A percentile compares a stretch with the other conserved stretches of the same genome.
phyloP scores from a whole-genome alignment of 805 yeast genomes.

The Saturnispora besseyi region DNA sequence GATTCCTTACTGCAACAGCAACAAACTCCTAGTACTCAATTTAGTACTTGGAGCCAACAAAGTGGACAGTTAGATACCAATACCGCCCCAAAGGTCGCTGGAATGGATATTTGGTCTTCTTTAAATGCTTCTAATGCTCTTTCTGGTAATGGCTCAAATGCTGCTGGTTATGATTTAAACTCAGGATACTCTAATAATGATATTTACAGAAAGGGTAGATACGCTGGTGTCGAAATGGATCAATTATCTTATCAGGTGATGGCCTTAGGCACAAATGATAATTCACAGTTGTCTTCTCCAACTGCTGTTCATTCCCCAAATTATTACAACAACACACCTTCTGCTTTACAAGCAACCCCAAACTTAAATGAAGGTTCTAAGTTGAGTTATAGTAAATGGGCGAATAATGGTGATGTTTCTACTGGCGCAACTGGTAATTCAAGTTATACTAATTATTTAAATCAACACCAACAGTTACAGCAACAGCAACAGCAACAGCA shows the following conservation, averaged over 20 bases:
- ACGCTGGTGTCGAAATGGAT: slow-evolving; percentile 21
- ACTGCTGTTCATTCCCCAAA: neutral
- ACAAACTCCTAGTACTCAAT: neutral
- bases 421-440: neutral
- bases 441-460: neutral
- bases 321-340: neutral
- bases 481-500: neutral
- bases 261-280: slow-evolving; percentile 16
- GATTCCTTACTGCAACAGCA: neutral
- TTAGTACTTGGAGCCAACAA: neutral
- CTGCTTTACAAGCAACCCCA: neutral
- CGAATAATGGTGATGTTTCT: neutral
- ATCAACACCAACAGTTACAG: slow-evolving; percentile 1
- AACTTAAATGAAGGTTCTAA: neutral
- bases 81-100: neutral
- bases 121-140: neutral
- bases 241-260: slow-evolving; percentile 22
- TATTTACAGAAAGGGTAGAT: slow-evolving; percentile 7
- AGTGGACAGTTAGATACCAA: neutral
- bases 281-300: slow-evolving; percentile 10
- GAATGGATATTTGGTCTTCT: slow-evolving; percentile 2
- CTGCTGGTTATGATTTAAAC: neutral
- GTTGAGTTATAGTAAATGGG: slow-evolving; percentile 3
- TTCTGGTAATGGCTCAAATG: neutral
- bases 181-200: neutral